Evolutionary conservation across 2,329 filamentous ascomycete species (phyloP), one percentile per base, ranked within the genome.

Genomic region (Talaromyces sp.): DNA sequence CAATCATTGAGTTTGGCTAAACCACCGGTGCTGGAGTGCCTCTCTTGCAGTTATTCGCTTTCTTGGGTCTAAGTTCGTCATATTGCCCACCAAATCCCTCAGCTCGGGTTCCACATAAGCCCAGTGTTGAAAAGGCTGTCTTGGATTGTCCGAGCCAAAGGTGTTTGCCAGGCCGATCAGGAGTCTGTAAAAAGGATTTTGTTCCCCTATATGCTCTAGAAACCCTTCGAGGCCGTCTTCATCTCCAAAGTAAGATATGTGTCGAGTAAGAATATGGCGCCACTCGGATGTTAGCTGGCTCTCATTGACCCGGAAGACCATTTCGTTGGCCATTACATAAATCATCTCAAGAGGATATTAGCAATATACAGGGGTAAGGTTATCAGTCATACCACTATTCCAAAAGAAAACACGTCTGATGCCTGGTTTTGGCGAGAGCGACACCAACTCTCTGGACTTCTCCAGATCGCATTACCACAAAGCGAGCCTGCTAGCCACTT

Each of bases 171-270:
- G 70, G 56, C 70, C 69, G 33, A 72, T 69, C 31, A 81, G 71
- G 40, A 75, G 71, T 56, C 76, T 62, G 10, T 36, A 59, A 44
- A 59, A 59, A 4, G 31, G 30, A 53, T 42, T 53, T 30, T 74
- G 69, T 59, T 64, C 50, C 40, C 76, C 77, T 36, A 81, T 74
- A 67, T 79, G 76, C 53, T 33, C 53, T 53, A 30, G 50, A 30
- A 53, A n/a, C 23, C 23, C 50, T 14, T 53, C 31, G 50, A 80
- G 69, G 50, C 76, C 72, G 1, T 64, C 55, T 31, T 54, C 44
- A 33, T 61, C 50, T 28, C 73, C 75, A 68, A 82, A 82, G 64
- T 78, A 78, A 3, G 79, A 82, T 34, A 82, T 72, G 63, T 81
- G 79, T 27, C 76, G 74, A 36, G 58, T 61, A 30, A 68, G 65